A percentile compares a stretch with the other conserved stretches of the same genome.
These are phyloP conservation scores for Parsonsia alboflavescens DNA, from an alignment of 257 asterid species.

Conservation along the genomic window DNA sequence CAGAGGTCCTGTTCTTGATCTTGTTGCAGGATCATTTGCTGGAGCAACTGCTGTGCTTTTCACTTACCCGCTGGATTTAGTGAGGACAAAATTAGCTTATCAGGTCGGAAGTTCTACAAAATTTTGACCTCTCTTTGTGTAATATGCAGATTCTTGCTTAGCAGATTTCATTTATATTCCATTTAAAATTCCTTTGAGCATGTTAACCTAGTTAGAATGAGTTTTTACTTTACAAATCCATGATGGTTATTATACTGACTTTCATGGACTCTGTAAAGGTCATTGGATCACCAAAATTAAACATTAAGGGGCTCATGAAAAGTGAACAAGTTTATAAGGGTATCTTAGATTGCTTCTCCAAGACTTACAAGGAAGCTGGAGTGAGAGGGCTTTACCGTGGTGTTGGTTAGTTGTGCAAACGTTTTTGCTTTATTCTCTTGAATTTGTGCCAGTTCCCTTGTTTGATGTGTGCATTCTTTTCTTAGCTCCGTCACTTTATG, in stretches of 20 bases:
- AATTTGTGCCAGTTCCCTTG: constrained; percentile 11
- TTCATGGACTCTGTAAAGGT: constrained; percentile 43
- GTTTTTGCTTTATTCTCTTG: background rate
- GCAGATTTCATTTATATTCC: background rate
- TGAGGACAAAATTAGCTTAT: constrained; percentile 86
- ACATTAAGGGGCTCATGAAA: constrained; percentile 32
- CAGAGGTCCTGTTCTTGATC: constrained; percentile 92
- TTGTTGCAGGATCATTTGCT: constrained; percentile 86
- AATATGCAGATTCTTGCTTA: background rate
- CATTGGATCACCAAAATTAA: constrained; percentile 45
- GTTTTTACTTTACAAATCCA: constrained; percentile 12
- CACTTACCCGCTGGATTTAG: constrained; percentile 95
- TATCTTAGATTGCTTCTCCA: constrained; percentile 76
- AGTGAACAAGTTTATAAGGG: constrained; percentile 61
- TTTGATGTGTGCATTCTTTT: constrained; percentile 6
- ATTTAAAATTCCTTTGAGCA: constrained; percentile 9
- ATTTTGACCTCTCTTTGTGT: background rate
- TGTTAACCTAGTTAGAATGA: constrained; percentile 4
- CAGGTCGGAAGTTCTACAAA: constrained; percentile 43
- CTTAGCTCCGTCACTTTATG: constrained; percentile 88
- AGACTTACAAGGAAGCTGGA: constrained; percentile 77
- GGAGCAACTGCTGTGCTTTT: constrained; percentile 96
- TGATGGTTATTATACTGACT: constrained; percentile 21
- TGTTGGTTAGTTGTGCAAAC: constrained; percentile 51
- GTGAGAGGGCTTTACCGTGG: constrained; percentile 82